Conservation (phyloP, 1,284 basidiomycete genomes). For the Athelia psychrophila region DNA sequence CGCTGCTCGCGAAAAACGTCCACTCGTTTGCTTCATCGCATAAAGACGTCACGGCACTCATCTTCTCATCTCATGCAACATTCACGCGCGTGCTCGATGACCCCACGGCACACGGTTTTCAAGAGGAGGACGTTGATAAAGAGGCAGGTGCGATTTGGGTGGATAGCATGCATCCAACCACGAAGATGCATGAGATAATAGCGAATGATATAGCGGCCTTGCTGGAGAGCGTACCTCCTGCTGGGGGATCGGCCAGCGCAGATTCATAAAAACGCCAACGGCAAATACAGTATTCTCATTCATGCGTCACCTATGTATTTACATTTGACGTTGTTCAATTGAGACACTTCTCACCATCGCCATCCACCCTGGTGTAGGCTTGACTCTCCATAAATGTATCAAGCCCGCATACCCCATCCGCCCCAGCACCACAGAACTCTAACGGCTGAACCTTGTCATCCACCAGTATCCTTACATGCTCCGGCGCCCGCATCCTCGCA, state of each 20-base stretch:
- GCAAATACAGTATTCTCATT: too few relatives aligned
- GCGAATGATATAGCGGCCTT: conserved; percentile 38
- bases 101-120: conserved; percentile 40
- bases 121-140: conserved; percentile 24
- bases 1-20: too few relatives aligned
- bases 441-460: conserved; percentile 68
- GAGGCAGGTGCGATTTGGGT: conserved; percentile 45
- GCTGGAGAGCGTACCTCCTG: conserved; percentile 15
- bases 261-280: too few relatives aligned
- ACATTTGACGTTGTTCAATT: neutral
- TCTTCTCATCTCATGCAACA: conserved; percentile 46
- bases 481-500: conserved; percentile 20
- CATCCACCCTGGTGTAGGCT: conserved; percentile 59
- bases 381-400: conserved; percentile 71
- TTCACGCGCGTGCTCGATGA: conserved; percentile 48
- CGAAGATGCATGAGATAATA: conserved; percentile 38
- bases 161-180: conserved; percentile 49
- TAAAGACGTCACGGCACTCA: conserved; percentile 40
- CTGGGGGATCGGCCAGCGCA: neutral
- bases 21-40: conserved; percentile 35
- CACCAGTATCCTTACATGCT: conserved; percentile 60
- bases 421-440: conserved; percentile 52
- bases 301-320: too few relatives aligned
- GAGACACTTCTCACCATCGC: conserved; percentile 60
- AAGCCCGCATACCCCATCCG: conserved; percentile 61